These are phyloP conservation scores for Pestalotiopsis sp. DNA, from an alignment of 2,329 filamentous ascomycete genomes.

Conservation along the genomic window DNA sequence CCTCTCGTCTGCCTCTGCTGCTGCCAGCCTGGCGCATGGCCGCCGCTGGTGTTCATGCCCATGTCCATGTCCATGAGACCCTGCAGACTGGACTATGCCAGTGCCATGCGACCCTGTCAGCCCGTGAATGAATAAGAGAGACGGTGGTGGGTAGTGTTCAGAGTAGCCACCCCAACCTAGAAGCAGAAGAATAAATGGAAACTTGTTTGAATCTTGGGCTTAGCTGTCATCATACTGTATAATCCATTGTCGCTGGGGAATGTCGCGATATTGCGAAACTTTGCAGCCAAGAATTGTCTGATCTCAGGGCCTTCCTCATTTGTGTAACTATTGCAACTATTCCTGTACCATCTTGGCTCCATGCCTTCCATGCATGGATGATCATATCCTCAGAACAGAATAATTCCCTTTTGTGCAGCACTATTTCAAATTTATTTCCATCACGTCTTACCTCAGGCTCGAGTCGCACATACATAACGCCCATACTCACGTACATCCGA, in stretches of 20 bases:
- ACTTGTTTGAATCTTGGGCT: too few relatives aligned
- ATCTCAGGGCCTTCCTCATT: constrained; percentile 4
- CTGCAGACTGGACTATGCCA: too few relatives aligned
- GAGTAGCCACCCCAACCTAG: too few relatives aligned
- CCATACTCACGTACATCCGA: not conserved
- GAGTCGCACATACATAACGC: not conserved
- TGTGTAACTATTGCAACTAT: not conserved
- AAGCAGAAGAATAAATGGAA: too few relatives aligned
- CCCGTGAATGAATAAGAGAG: too few relatives aligned
- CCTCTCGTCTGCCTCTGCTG: not conserved
- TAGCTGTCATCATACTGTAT: not conserved
- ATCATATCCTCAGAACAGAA: not conserved
- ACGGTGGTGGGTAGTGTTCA: too few relatives aligned
- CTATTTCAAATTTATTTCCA: not conserved
- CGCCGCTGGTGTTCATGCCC: too few relatives aligned
- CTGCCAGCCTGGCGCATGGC: not conserved
- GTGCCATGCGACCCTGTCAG: too few relatives aligned
- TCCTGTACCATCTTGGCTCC: not conserved
- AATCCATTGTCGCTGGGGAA: not conserved
- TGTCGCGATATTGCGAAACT: not conserved
- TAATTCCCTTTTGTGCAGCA: not conserved
- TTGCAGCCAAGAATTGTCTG: not conserved
- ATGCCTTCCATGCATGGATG: not conserved
- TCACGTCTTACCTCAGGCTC: not conserved
- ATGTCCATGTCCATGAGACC: not conserved